Evolutionary conservation across 2,329 filamentous ascomycete genomes (phyloP).

Genomic region (Blumeria graminis): DNA sequence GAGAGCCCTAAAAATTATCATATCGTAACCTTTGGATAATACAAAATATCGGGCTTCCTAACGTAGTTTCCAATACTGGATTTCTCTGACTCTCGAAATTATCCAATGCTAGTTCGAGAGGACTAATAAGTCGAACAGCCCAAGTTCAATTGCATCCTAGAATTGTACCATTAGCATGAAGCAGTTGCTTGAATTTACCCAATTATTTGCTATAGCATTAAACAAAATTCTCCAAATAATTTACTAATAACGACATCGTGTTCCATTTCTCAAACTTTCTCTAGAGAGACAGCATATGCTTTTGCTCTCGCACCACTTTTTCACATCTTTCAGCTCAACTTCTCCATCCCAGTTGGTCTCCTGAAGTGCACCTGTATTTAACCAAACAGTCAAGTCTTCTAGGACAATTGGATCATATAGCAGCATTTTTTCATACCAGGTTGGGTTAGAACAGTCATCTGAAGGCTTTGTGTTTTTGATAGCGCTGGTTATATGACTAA

Average conservation of each 20-base stretch:
- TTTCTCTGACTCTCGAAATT: no score
- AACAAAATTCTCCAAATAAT: no score
- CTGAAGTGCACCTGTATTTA: conserved; percentile 48
- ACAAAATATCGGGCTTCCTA: no score
- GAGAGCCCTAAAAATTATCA: no score
- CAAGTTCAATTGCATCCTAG: no score
- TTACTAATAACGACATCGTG: conserved; percentile 11
- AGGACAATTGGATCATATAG: conserved; percentile 79
- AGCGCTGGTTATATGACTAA: conserved; percentile 28
- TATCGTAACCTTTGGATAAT: no score
- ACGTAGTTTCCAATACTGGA: no score
- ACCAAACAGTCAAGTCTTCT: conserved; percentile 63
- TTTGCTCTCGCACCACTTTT: conserved; percentile 73
- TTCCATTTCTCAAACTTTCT: conserved; percentile 12
- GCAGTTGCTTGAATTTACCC: no score
- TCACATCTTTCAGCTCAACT: conserved; percentile 39
- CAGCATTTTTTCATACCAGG: conserved; percentile 81
- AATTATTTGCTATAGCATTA: no score
- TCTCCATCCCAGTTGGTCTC: conserved; percentile 40
- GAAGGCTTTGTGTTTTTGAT: conserved; percentile 26
- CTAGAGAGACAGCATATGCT: conserved; percentile 65
- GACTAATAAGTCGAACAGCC: no score
- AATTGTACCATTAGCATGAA: no score
- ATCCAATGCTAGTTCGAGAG: no score
- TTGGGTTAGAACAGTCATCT: conserved; percentile 26